phyloP scores from a whole-genome alignment of 164 flowering plant species.

The Annona cherimola region DNA sequence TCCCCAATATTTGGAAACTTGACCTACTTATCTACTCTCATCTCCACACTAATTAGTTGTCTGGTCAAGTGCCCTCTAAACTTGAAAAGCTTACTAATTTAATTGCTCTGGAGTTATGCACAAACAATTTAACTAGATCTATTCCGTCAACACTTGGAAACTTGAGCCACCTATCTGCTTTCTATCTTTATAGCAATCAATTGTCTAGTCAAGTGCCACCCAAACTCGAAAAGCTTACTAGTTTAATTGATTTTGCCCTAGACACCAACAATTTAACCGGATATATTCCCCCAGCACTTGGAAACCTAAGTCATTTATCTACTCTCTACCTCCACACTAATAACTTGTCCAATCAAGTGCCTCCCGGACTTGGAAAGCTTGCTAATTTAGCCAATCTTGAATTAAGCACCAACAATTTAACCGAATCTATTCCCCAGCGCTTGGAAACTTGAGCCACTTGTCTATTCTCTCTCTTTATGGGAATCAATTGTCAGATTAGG shows the following conservation, averaged over 20 bases:
- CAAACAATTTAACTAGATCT: too few species aligned
- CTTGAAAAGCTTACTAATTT: not conserved
- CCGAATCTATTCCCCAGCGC: not conserved
- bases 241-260: not conserved
- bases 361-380: too few species aligned
- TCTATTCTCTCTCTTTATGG: not conserved
- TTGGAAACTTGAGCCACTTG: not conserved
- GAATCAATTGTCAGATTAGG: not conserved
- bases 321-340: not conserved
- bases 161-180: not conserved
- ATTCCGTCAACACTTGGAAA: not conserved
- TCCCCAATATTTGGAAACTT: too few species aligned
- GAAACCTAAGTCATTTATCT: too few species aligned
- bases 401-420: too few species aligned
- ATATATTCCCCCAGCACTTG: too few species aligned
- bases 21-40: not conserved
- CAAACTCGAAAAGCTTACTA: not conserved
- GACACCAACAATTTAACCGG: not conserved
- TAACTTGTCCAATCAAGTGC: not conserved
- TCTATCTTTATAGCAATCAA: not conserved
- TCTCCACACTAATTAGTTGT: not conserved
- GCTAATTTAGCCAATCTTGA: not conserved
- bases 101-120: not conserved
- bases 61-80: too few species aligned
- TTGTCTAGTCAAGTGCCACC: not conserved